Base-by-base conservation (phyloP, 306 rosid species). In the Quercus ilex region DNA sequence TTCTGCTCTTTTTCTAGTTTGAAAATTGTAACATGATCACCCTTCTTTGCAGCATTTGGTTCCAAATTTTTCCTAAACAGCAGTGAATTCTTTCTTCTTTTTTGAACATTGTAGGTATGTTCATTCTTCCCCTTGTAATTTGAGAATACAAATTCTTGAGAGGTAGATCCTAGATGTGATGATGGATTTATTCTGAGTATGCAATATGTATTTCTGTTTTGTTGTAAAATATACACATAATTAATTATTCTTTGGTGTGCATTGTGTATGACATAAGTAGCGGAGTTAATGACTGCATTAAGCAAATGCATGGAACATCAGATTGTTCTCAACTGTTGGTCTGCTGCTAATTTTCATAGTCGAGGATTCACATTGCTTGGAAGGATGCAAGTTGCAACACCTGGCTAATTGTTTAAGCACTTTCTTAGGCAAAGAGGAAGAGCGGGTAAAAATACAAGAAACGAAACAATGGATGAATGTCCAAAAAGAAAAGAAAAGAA, bases 91-190 rank as follows among this genome's bases (percentile, higher is more conserved):
- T 81, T 75, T 85, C 49, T 67, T 80, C 74, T 71, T 71, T 76
- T 52, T 75, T 59, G 59, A 72, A 88, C 85, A 75, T 78, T 82
- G 83, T 81, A 87, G 85, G 85, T 67, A 79, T 84, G 90, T 81
- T 74, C 83, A 85, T 87, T 88, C 90, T 87, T 81, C 77, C 70
- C 49, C 71, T 26, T 71, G 68, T 84, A 73, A 75, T 69, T 78
- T 80, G 57, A 59, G 30, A 87, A 77, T 30, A 79, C 65, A 74
- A 41, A 78, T 59, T 65, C 71, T 69, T 65, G 78, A 72, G 88
- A 77, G 85, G 71, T 78, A 41, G 46, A 41, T 56, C 77, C 46
- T 41, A 41, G 46, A 80, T 87, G 77, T 82, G 58, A 49, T 30
- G 55, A 57, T 25, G 75, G 55, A 78, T 83, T 81, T 83, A 33